Conservation (phyloP, 352 stramenopile genomes). For the Phytophthora aleatoria region DNA sequence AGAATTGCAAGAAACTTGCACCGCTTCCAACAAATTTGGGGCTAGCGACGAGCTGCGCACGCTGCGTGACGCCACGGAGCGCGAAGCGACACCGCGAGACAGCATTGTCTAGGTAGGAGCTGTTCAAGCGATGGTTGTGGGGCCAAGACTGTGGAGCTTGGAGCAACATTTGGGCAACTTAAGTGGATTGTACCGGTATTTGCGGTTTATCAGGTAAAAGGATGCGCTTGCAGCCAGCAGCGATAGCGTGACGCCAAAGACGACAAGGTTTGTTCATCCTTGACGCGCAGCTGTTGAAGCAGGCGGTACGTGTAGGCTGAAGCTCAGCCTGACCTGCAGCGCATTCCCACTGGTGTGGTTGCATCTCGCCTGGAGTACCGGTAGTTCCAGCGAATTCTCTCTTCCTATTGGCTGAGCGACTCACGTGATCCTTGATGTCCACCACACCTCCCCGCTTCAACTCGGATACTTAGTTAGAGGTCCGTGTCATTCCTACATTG, state of each 20-base stretch:
- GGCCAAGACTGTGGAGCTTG: background rate
- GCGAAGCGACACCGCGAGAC: slow-evolving; percentile 13
- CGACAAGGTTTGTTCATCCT: no score
- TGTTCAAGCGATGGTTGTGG: background rate
- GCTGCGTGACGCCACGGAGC: slow-evolving; percentile 6
- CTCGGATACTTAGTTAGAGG: background rate
- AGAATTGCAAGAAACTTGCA: slow-evolving; percentile 16
- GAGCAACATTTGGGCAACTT: background rate
- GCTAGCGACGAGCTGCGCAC: slow-evolving; percentile 1
- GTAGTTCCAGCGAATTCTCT: background rate
- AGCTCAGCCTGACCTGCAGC: no score
- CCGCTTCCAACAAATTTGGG: slow-evolving; percentile 18
- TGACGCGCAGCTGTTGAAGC: no score
- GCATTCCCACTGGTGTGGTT: background rate
- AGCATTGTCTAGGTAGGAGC: slow-evolving; percentile 15
- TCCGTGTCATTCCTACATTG: slow-evolving; percentile 22
- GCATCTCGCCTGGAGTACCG: background rate
- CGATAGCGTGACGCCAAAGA: no score
- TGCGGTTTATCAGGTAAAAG: background rate
- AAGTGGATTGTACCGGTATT: background rate
- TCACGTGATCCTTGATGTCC: slow-evolving; percentile 12
- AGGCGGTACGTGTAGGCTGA: no score
- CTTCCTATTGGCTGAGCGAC: slow-evolving; percentile 2
- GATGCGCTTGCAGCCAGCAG: no score
- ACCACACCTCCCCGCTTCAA: slow-evolving; percentile 21